Base-by-base conservation (phyloP, 2,329 filamentous ascomycete genomes). In the Botryosphaeria agaves region DNA sequence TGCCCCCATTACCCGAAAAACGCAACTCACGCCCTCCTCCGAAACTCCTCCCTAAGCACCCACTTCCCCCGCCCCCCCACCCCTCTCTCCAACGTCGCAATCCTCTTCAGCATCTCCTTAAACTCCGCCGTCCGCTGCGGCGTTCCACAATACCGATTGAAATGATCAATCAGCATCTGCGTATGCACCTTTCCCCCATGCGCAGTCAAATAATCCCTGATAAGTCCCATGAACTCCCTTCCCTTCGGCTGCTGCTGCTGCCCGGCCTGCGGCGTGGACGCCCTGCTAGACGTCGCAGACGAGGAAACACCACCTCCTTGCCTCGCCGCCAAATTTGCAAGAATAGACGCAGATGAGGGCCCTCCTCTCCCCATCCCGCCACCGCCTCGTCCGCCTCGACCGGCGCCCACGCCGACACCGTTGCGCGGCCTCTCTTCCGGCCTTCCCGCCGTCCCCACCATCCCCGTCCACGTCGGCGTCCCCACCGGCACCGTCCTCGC, bases 401-500 rank as follows among this genome's bases (percentile, higher is more conserved):
- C 3, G 29, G 18, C 33, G 32, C 35, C 21, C 28, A 43, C 32
- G 12, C 39, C 39, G 20, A 26, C 18, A 25, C 31, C 18, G 30
- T 14, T 59, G 64, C 33, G 41, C 49, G 34, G 49, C 60, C 34
- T 52, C 56, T 59, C 62, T 16, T 71, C 66, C 1, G 79, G 78
- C 20, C 79, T 65, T 1, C 85, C 87, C 4, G 73, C 74, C 29
- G 76, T 68, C 7, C 87, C 87, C 28, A 79, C 72, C 41, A 79
- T 72, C 2, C 89, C 87, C 0, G 87, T 95, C 87, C 87, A 95
- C 1, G 87, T 94, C 6, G 89, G 81, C 0, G 80, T 83, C 5
- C 87, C 87, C 18, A 83, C 75, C 0, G 81, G 81, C 1, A 87
- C 62, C 6, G 62, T 66, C 7, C 72, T 66, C 3, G 85, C 83